Base-by-base conservation (phyloP, 2,329 filamentous ascomycete genomes). In the Daldinia sp. region DNA sequence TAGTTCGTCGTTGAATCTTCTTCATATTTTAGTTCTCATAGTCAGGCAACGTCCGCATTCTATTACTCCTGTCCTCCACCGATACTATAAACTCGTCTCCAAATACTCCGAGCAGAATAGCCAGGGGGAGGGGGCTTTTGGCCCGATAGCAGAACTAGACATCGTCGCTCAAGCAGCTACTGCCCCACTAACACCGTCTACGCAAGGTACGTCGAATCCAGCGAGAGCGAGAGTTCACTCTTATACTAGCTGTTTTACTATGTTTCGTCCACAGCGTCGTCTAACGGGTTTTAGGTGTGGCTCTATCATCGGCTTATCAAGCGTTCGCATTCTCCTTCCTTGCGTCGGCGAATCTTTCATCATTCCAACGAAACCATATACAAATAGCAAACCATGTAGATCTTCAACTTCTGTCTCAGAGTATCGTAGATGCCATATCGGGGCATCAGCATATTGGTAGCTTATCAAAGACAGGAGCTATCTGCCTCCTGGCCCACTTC, bases 401-500 rank as follows among this genome's bases (percentile, higher is more conserved):
- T 27, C 68, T 79, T 3, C 71, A 77, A 25, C 68, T 68, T 1
- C 74, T 87, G 1, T 80, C 81, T 0, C 70, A 73, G 10, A 77
- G 77, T 19, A 80, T 87, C 8, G 69, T 78, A 13, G 66, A 74
- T 10, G 71, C 72, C 1, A 78, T 80, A 47, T 67, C 72, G 3
- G 25, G 55, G 1, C 69, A 71, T 1, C 62, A 71, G 1, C 61
- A 72, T 4, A 60, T 71, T 9, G 48, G 61, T 0, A 61, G 69
- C 1, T 67, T 71, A 10, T 72, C 77, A 0, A 77, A 77, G 34
- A 77, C 81, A 37, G 76, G 78, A 8, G 82, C 87, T 34, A 75
- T 92, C 35, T 89, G 88, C 82, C 81, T 91, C 25, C 77, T 93
- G 25, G 84, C 90, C 11, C 87, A 91, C 70, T 89, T 90, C 66